Evolutionary conservation across 805 yeast genomes (phyloP).

Genomic region (Yarrowia sp.): DNA sequence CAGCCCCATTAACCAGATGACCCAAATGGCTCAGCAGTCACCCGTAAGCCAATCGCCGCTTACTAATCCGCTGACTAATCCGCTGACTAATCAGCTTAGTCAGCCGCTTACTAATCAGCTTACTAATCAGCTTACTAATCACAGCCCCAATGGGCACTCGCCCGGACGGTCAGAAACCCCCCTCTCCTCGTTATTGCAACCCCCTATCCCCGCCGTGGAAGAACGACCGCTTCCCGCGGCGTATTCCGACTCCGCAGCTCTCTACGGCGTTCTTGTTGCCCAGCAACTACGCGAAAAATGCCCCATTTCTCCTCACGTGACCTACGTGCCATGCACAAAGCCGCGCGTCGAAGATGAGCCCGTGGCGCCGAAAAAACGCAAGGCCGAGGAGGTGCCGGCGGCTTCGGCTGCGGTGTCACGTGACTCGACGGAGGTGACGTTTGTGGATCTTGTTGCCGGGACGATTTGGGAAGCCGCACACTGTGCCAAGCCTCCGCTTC

Average conservation of each 20-base stretch:
- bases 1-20: too few species aligned
- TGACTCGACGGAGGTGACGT: conserved; percentile 35
- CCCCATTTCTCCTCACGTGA: background rate
- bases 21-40: background rate
- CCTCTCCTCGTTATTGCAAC: background rate
- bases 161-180: conserved; percentile 7
- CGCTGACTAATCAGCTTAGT: too few species aligned
- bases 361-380: background rate
- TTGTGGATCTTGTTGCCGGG: conserved; percentile 44
- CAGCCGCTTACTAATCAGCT: too few species aligned
- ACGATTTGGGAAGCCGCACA: conserved; percentile 47
- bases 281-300: conserved; percentile 22
- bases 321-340: conserved; percentile 2
- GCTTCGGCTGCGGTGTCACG: background rate
- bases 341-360: conserved; percentile 19
- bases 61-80: too few species aligned
- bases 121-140: background rate
- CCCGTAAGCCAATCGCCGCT: background rate
- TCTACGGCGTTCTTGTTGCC: conserved; percentile 17
- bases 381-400: background rate
- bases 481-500: conserved; percentile 46
- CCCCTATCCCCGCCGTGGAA: background rate
- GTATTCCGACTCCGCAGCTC: conserved; percentile 31
- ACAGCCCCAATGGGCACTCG: background rate
- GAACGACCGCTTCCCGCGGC: conserved; percentile 10